A percentile compares a stretch with the other conserved stretches of the same genome.
phyloP scores from a whole-genome alignment of 768 basidiomycete species.

The Daedalea quercina region DNA sequence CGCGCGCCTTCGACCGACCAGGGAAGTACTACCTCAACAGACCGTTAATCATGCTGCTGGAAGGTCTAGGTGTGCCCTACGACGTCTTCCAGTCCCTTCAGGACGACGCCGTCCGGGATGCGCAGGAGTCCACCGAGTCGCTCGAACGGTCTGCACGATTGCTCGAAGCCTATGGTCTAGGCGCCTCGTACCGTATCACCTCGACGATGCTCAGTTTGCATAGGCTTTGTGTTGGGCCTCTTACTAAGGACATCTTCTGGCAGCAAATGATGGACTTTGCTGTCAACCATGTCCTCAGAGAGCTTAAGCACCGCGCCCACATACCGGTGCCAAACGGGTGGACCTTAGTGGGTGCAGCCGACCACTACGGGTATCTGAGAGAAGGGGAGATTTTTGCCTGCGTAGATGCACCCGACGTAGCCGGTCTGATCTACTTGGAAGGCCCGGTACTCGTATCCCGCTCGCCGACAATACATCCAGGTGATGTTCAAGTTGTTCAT shows the following conservation, averaged over 20 bases:
- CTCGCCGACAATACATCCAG: constrained; percentile 65
- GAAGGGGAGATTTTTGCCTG: constrained; percentile 59
- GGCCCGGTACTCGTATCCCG: constrained; percentile 53
- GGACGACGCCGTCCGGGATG: constrained; percentile 42
- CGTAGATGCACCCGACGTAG: constrained; percentile 35
- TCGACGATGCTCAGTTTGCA: constrained; percentile 44
- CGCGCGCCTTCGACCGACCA: constrained; percentile 55
- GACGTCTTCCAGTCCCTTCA: constrained; percentile 49
- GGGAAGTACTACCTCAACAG: constrained; percentile 52
- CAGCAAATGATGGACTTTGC: constrained; percentile 44
- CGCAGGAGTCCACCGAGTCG: constrained; percentile 34
- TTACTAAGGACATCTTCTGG: constrained; percentile 40
- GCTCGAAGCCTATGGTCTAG: constrained; percentile 52
- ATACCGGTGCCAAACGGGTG: constrained; percentile 59
- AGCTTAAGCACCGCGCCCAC: constrained; percentile 55
- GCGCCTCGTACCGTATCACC: constrained; percentile 46
- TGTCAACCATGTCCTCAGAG: constrained; percentile 56
- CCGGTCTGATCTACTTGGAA: constrained; percentile 36
- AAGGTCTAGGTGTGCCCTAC: constrained; percentile 51
- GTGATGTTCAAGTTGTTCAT: constrained; percentile 52
- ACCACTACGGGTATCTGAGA: constrained; percentile 47
- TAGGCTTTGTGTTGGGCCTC: constrained; percentile 37
- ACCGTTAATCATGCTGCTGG: constrained; percentile 60
- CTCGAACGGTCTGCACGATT: constrained; percentile 39
- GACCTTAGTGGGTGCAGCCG: constrained; percentile 70